phyloP scores from a whole-genome alignment of 2,329 filamentous ascomycete genomes.

The Monosporascus sp. region DNA sequence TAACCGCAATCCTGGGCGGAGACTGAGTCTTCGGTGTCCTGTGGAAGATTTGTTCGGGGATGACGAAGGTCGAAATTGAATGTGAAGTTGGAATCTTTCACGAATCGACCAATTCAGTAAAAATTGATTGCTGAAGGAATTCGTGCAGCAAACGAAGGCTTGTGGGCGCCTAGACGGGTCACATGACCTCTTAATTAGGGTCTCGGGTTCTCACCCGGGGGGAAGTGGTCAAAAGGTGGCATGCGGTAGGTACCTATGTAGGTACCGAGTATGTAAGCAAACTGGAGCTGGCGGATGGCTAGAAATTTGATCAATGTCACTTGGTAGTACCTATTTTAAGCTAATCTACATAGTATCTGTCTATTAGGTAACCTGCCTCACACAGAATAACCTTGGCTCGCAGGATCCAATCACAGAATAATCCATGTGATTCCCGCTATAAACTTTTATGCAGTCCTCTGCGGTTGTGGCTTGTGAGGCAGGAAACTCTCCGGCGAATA shows the following conservation, averaged over 20 bases:
- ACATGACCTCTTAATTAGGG: not conserved
- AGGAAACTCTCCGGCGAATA: too few species aligned
- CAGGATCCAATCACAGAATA: too few species aligned
- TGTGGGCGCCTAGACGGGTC: conserved; percentile 9
- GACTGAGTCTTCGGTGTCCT: conserved; percentile 98
- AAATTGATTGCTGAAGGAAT: conserved; percentile 21
- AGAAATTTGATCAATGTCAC: too few species aligned
- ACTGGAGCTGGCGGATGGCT: too few species aligned
- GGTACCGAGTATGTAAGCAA: not conserved
- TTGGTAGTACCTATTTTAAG: too few species aligned
- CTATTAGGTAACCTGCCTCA: too few species aligned
- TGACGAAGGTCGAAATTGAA: conserved; percentile 7
- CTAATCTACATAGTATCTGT: too few species aligned
- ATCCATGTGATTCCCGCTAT: too few species aligned
- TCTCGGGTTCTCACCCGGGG: not conserved
- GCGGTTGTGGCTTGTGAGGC: too few species aligned
- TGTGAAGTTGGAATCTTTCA: conserved; percentile 27
- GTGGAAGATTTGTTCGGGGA: conserved; percentile 15
- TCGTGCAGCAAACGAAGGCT: not conserved
- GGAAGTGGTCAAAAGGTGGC: not conserved
- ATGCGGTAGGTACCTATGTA: not conserved
- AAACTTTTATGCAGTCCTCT: too few species aligned
- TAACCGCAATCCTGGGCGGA: conserved; percentile 96
- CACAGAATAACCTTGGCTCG: too few species aligned
- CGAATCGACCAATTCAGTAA: conserved; percentile 12